Evolutionary conservation across 2,329 filamentous ascomycete genomes (phyloP).

Genomic region (Epichloe scottii): DNA sequence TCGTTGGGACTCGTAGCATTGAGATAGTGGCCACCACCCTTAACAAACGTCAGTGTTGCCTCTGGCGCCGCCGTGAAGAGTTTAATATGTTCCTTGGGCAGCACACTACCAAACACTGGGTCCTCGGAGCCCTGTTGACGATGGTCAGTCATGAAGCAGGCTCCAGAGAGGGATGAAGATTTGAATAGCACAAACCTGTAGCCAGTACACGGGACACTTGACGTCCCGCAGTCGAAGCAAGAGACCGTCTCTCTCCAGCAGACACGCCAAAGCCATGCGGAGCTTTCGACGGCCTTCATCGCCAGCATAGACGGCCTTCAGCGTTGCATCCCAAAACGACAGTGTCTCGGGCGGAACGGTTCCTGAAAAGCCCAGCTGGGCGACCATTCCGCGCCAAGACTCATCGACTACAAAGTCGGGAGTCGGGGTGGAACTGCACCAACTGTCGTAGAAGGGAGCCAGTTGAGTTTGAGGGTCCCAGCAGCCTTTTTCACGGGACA

Average conservation of each 20-base stretch:
- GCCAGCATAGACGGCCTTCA: conserved; percentile 34
- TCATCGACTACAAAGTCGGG: conserved; percentile 36
- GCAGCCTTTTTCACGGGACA: conserved; percentile 32
- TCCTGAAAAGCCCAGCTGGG: conserved; percentile 32
- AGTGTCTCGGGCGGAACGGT: conserved; percentile 23
- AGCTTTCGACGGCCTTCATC: conserved; percentile 37
- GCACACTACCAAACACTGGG: conserved; percentile 25
- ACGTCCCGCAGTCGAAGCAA: conserved; percentile 32
- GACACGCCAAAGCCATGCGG: conserved; percentile 30
- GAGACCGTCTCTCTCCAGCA: conserved; percentile 35
- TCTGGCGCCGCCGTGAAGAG: conserved; percentile 34
- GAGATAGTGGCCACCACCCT: conserved; percentile 36
- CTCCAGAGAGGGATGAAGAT: background rate
- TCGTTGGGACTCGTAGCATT: conserved; percentile 36
- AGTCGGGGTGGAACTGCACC: conserved; percentile 25
- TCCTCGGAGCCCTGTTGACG: conserved; percentile 30
- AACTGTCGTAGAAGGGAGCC: conserved; percentile 28
- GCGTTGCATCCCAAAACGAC: conserved; percentile 32
- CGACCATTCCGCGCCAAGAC: conserved; percentile 32
- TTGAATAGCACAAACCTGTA: conserved; percentile 26
- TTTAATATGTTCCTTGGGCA: conserved; percentile 36
- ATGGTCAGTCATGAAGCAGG: background rate
- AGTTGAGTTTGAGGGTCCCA: conserved; percentile 35
- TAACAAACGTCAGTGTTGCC: conserved; percentile 29
- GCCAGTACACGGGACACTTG: conserved; percentile 39